Evolutionary conservation across 2,329 filamentous ascomycete species (phyloP), one percentile per base, ranked within the genome.

Genomic region (Esteya vermicola): DNA sequence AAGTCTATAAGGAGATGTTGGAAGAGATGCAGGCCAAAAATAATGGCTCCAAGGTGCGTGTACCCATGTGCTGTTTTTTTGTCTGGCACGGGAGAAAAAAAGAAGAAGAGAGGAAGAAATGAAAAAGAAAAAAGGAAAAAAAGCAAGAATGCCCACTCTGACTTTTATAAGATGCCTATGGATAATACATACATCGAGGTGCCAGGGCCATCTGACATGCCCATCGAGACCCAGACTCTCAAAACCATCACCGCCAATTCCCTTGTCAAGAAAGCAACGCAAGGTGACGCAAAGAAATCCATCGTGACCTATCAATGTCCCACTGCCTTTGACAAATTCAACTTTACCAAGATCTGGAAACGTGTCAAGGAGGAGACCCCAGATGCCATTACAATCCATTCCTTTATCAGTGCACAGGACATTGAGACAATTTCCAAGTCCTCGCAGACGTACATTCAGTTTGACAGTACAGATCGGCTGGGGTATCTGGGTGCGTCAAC

Each of bases 361-460:
- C 47, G 50, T 10, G 39, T 55, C 6, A 49, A 49, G 30, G 33
- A 51, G 25, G 43, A 47, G 13, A 44, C 47, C 27, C 39, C 43
- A 6, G 47, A 45, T 5, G 21, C 10, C 3, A 43, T 48, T n/a
- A 45, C 40, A 0, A 33, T 50, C 4, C 8, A 39, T 10, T 16
- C 48, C 2, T 36, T 55, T 16, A 9, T 54, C 9, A 30, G 27
- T 20, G 20, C 23, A 3, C 33, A 41, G 0, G 42, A 49, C 6
- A 34, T 45, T 2, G 10, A 25, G 4, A 19, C 42, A 19, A 33
- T 56, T 19, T 31, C 40, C 18, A 16, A 35, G 6, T 28, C 41
- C 2, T 43, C 47, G 20, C 33, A 38, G 9, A 41, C 44, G 2
- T 27, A 32, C 2, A 27, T 52, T 1, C 40, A 43, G 4, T 33